Percentiles rank a stretch among this genome's conserved stretches.
Evolutionary conservation across 2,329 filamentous ascomycete species (phyloP).

Genomic region (Colletotrichum sp.): DNA sequence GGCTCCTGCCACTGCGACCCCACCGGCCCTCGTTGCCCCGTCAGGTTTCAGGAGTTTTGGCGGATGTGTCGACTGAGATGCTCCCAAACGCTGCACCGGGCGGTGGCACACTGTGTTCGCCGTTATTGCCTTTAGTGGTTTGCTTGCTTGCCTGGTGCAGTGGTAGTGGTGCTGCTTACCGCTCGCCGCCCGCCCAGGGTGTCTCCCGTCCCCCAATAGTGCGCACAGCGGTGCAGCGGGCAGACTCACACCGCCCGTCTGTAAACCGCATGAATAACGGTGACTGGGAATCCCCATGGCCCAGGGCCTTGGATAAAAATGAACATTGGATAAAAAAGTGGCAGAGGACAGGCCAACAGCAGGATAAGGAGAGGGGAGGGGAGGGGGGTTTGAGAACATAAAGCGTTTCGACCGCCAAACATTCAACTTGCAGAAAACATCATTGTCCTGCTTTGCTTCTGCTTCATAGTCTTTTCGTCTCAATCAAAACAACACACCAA

Average conservation of each 20-base stretch:
- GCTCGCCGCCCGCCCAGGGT: neutral
- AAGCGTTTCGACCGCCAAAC: constrained; percentile 16
- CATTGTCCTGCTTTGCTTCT: neutral
- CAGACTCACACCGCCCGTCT: constrained; percentile 3
- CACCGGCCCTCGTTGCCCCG: constrained; percentile 32
- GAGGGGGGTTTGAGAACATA: neutral
- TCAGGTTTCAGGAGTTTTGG: constrained; percentile 30
- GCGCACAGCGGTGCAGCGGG: neutral
- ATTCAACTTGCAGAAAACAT: constrained; percentile 14
- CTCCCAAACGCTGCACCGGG: neutral
- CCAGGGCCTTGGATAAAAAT: constrained; percentile 9
- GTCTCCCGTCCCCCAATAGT: neutral
- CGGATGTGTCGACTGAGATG: neutral
- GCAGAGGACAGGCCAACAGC: neutral
- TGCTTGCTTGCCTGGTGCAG: neutral
- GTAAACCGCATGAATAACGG: constrained; percentile 12
- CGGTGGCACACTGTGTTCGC: neutral
- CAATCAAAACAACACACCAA: neutral
- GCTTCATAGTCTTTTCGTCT: neutral
- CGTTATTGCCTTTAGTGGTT: neutral
- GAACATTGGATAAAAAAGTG: neutral
- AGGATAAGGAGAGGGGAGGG: neutral
- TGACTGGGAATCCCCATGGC: constrained; percentile 18
- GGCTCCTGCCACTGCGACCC: neutral
- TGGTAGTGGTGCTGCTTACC: neutral